Percentiles rank a stretch among this genome's conserved stretches.
phyloP scores from a whole-genome alignment of 2,329 filamentous ascomycete species.

The Domatiomyces catenatus region DNA sequence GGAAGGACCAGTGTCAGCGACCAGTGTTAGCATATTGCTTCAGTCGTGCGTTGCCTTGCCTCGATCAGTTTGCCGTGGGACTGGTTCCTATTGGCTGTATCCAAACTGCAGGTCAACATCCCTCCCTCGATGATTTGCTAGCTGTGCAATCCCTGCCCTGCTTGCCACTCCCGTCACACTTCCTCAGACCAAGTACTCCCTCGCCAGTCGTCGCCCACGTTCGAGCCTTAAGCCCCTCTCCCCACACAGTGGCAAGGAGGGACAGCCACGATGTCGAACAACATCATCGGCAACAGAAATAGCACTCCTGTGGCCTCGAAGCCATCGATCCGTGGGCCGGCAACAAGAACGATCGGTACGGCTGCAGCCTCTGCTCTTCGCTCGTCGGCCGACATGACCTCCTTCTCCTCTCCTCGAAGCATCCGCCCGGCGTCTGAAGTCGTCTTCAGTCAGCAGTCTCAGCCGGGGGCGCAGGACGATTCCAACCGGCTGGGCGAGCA shows the following conservation, averaged over 20 bases:
- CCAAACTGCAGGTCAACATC: slow-evolving; percentile 2
- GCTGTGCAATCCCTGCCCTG: slow-evolving; percentile 8
- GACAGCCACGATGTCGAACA: slow-evolving; percentile 40
- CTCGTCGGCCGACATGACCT: slow-evolving; percentile 89
- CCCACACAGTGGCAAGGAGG: slow-evolving; percentile 1
- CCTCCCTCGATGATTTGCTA: slow-evolving; percentile 10
- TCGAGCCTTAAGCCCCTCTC: slow-evolving; percentile 2
- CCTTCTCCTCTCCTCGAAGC: slow-evolving; percentile 57
- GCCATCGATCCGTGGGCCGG: slow-evolving; percentile 66
- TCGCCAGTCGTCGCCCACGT: slow-evolving; percentile 1
- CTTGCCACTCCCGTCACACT: slow-evolving; percentile 3
- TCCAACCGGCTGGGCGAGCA: slow-evolving; percentile 89
- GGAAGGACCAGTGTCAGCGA: background rate
- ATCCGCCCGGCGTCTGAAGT: slow-evolving; percentile 93
- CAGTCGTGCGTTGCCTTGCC: slow-evolving; percentile 4
- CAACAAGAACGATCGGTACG: slow-evolving; percentile 56
- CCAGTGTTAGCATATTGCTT: background rate
- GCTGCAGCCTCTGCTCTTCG: slow-evolving; percentile 44
- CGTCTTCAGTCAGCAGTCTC: slow-evolving; percentile 68
- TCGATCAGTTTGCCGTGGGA: slow-evolving; percentile 6
- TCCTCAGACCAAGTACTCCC: slow-evolving; percentile 2
- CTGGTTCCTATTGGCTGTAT: slow-evolving; percentile 13
- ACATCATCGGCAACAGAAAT: slow-evolving; percentile 71
- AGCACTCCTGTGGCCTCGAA: slow-evolving; percentile 87
- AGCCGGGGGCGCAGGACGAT: slow-evolving; percentile 57